Conservation (phyloP, 1,284 basidiomycete species). For the Cryptococcus hybrid region DNA sequence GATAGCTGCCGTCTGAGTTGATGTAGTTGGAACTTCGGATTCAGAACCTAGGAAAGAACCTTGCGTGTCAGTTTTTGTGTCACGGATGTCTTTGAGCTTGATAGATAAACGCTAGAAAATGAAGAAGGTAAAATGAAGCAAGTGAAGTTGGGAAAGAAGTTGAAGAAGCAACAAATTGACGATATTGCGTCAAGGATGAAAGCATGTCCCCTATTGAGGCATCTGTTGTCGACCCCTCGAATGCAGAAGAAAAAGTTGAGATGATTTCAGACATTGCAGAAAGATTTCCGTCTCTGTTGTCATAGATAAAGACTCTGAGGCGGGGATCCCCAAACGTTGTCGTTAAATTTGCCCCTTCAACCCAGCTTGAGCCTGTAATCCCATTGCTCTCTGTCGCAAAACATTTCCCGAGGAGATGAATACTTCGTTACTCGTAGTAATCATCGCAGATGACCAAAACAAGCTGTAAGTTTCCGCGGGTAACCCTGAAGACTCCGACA, state of each 20-base stretch:
- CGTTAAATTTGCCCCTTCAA: background rate
- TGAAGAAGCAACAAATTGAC: background rate
- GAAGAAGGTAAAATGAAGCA: conserved; percentile 2
- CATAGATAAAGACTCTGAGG: background rate
- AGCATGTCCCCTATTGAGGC: background rate
- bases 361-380: background rate
- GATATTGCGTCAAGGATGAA: background rate
- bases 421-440: background rate
- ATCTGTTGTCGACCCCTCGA: too few species aligned
- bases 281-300: background rate
- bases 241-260: background rate
- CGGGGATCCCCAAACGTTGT: too few species aligned
- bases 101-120: background rate
- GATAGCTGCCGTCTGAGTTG: background rate
- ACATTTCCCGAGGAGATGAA: background rate
- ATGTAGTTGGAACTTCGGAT: background rate
- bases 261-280: background rate
- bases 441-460: too few species aligned
- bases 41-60: conserved; percentile 5
- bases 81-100: background rate
- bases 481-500: background rate
- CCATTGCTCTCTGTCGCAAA: background rate
- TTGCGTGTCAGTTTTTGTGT: conserved; percentile 2
- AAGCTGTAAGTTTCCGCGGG: background rate
- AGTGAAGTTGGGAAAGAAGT: conserved; percentile 2